phyloP scores from a whole-genome alignment of 352 stramenopile genomes.

The Phytophthora sansomeana region DNA sequence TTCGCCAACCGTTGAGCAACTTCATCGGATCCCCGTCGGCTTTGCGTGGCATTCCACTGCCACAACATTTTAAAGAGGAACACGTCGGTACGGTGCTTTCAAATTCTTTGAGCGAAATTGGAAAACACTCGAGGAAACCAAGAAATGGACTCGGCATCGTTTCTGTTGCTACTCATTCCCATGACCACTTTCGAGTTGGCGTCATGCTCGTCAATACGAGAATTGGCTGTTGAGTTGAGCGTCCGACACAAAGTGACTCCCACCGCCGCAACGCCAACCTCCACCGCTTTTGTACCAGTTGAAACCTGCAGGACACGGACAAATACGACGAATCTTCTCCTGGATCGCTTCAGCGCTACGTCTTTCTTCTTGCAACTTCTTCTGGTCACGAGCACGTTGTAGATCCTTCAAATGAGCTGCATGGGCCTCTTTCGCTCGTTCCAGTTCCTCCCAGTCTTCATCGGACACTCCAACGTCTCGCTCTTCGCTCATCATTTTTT shows the following conservation, averaged over 20 bases:
- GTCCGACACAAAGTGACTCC: slow-evolving; percentile 80
- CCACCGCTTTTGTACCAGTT: slow-evolving; percentile 63
- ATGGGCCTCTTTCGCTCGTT: slow-evolving; percentile 66
- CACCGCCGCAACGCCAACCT: slow-evolving; percentile 83
- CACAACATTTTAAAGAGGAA: no score
- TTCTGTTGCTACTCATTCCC: no score
- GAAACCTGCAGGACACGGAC: slow-evolving; percentile 72
- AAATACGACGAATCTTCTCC: slow-evolving; percentile 68
- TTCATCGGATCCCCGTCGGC: no score
- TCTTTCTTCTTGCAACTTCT: slow-evolving; percentile 47
- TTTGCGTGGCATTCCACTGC: no score
- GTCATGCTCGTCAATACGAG: slow-evolving; percentile 55
- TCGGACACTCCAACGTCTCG: slow-evolving; percentile 71
- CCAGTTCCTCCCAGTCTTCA: slow-evolving; percentile 70
- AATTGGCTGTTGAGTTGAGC: slow-evolving; percentile 67
- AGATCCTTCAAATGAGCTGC: slow-evolving; percentile 45
- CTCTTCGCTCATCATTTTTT: slow-evolving; percentile 16
- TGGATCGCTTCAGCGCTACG: slow-evolving; percentile 51
- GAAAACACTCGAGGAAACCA: no score
- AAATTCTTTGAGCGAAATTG: no score
- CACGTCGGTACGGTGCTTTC: no score
- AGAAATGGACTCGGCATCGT: no score
- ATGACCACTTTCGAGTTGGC: no score
- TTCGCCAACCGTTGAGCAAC: no score
- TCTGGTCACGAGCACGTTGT: slow-evolving; percentile 40